Conservation (phyloP, 2,329 filamentous ascomycete species). For the Phyllosticta citrichinensis region DNA sequence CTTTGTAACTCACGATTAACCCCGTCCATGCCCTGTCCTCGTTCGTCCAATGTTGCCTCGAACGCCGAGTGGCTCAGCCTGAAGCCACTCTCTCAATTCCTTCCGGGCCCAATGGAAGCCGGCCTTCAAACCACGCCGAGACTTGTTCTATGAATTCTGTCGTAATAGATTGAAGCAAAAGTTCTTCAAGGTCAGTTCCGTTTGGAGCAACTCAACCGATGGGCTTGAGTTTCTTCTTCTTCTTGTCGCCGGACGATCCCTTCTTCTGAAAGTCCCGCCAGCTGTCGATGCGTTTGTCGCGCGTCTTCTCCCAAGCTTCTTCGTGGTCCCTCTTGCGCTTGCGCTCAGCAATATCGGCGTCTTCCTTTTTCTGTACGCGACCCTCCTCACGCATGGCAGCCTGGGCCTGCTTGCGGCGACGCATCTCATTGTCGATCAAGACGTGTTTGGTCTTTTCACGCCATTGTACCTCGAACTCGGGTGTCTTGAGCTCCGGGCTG, state of each 20-base stretch:
- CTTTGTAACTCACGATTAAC: constrained; percentile 6
- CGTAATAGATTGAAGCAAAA: background rate
- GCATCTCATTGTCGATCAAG: constrained; percentile 83
- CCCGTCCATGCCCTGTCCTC: background rate
- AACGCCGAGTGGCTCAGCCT: background rate
- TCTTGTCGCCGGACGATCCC: constrained; percentile 25
- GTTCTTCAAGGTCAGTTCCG: constrained; percentile 11
- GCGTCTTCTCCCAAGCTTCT: constrained; percentile 86
- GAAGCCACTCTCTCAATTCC: background rate
- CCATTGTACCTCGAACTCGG: constrained; percentile 77
- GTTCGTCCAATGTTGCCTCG: background rate
- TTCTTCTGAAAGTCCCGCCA: constrained; percentile 75
- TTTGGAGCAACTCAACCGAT: constrained; percentile 33
- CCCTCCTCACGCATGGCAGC: constrained; percentile 96
- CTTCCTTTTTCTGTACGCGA: constrained; percentile 71
- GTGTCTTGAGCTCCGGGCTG: constrained; percentile 73
- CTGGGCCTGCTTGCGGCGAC: constrained; percentile 74
- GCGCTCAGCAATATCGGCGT: constrained; percentile 65
- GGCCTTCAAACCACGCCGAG: background rate
- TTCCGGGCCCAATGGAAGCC: background rate
- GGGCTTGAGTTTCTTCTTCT: constrained; percentile 45
- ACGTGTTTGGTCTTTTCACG: constrained; percentile 82
- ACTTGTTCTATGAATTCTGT: background rate
- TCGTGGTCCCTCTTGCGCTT: constrained; percentile 70
- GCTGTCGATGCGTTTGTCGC: constrained; percentile 83